Conservation (phyloP, 108 stramenopile species). For the Hondaea fermentalgiana region DNA sequence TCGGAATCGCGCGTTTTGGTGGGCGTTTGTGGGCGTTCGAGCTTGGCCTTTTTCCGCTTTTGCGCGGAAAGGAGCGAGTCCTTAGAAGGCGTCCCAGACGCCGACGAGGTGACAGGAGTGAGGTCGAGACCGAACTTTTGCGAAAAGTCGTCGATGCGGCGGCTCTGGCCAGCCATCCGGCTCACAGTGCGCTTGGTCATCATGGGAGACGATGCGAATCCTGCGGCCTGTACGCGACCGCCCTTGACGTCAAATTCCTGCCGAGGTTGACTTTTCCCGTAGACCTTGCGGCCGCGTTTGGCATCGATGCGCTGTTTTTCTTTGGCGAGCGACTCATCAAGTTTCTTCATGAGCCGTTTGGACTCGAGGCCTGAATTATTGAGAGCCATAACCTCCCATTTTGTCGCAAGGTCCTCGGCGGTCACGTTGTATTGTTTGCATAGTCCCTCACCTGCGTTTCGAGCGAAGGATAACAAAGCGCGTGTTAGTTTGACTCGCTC, state of each 20-base stretch:
- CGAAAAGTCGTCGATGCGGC: background rate
- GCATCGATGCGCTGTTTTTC: background rate
- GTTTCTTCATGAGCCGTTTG: background rate
- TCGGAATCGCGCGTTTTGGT: background rate
- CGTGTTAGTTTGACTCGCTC: too few species aligned
- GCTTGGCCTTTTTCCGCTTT: background rate
- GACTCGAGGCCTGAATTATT: background rate
- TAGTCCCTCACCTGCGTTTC: background rate
- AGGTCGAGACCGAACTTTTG: background rate
- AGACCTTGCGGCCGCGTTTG: background rate
- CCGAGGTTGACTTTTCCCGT: background rate
- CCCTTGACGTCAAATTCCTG: background rate
- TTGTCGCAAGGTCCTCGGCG: background rate
- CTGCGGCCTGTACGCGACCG: background rate
- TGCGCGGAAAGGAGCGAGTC: background rate
- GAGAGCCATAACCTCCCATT: background rate
- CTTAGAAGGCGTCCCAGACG: background rate
- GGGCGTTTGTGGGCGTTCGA: background rate
- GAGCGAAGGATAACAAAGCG: too few species aligned
- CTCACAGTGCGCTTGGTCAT: background rate
- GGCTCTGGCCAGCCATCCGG: background rate
- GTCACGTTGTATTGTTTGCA: background rate
- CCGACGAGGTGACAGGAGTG: background rate
- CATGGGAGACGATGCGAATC: background rate
- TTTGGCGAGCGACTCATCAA: background rate